Evolutionary conservation across 2,329 filamentous ascomycete species (phyloP).

Genomic region (Colletotrichum sojae): DNA sequence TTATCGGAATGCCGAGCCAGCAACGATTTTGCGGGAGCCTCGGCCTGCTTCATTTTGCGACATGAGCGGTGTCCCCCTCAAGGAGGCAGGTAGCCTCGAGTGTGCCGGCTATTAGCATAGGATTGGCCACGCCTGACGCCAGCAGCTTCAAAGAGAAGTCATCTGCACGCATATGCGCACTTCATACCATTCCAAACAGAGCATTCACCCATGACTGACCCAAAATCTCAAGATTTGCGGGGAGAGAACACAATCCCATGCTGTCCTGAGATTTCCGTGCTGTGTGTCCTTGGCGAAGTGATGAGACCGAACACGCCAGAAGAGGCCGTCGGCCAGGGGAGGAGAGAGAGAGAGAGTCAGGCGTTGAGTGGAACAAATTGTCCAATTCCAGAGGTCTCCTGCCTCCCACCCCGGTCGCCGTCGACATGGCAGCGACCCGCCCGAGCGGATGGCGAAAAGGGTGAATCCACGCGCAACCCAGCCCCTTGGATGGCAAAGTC

Average conservation of each 20-base stretch:
- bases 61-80: neutral
- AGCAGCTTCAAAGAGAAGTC: conserved; percentile 36
- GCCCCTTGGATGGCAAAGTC: conserved; percentile 29
- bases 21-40: conserved; percentile 19
- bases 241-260: neutral
- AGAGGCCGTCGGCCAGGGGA: conserved; percentile 36
- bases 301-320: conserved; percentile 38
- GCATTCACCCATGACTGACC: conserved; percentile 2
- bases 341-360: conserved; percentile 15
- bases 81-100: conserved; percentile 11
- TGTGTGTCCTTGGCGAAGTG: conserved; percentile 2
- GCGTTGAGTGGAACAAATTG: conserved; percentile 38
- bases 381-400: conserved; percentile 36
- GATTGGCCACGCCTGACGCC: conserved; percentile 18
- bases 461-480: conserved; percentile 27
- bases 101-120: conserved; percentile 17
- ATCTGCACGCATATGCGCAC: conserved; percentile 31
- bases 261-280: neutral
- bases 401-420: conserved; percentile 32
- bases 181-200: conserved; percentile 24
- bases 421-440: conserved; percentile 37
- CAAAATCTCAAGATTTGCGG: neutral
- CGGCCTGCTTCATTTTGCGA: conserved; percentile 16
- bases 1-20: conserved; percentile 13
- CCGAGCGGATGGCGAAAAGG: conserved; percentile 27